These are phyloP conservation scores for Phytophthora tubulina DNA, from an alignment of 352 stramenopile species.

Conservation along the genomic window DNA sequence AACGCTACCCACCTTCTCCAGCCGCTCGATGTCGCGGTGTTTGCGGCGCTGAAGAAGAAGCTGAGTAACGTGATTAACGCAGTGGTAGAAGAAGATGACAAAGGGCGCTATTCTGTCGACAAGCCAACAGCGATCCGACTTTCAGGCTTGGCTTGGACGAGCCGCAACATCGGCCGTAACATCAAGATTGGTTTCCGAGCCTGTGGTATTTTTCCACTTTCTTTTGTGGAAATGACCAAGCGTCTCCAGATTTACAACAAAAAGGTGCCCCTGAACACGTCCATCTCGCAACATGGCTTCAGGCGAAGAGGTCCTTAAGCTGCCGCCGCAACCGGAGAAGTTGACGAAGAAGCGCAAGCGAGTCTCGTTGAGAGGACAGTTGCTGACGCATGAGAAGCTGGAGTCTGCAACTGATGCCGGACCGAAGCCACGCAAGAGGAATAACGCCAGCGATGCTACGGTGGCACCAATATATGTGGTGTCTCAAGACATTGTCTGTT, in stretches of 20 bases:
- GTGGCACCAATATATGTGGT: no score
- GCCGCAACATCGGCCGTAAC: constrained; percentile 17
- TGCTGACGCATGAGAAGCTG: not conserved
- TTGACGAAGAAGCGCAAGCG: not conserved
- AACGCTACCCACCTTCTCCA: constrained; percentile 37
- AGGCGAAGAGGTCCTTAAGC: not conserved
- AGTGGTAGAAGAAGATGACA: constrained; percentile 7
- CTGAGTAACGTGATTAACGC: constrained; percentile 8
- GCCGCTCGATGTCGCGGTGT: constrained; percentile 33
- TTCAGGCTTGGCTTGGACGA: constrained; percentile 12
- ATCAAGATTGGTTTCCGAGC: constrained; percentile 17
- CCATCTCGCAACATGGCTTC: not conserved
- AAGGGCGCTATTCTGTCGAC: constrained; percentile 5
- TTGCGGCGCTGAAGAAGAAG: constrained; percentile 24
- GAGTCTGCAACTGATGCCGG: no score
- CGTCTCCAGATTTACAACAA: not conserved
- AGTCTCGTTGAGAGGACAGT: not conserved
- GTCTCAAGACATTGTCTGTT: not conserved
- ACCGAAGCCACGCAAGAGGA: not conserved
- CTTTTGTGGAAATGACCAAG: constrained; percentile 3
- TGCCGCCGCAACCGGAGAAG: not conserved
- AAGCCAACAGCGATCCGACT: constrained; percentile 12
- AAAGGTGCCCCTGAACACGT: not conserved
- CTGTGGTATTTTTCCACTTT: constrained; percentile 19
- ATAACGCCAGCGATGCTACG: not conserved